Conservation (phyloP, 164 flowering plant genomes). For the Cinnamomum micranthum region DNA sequence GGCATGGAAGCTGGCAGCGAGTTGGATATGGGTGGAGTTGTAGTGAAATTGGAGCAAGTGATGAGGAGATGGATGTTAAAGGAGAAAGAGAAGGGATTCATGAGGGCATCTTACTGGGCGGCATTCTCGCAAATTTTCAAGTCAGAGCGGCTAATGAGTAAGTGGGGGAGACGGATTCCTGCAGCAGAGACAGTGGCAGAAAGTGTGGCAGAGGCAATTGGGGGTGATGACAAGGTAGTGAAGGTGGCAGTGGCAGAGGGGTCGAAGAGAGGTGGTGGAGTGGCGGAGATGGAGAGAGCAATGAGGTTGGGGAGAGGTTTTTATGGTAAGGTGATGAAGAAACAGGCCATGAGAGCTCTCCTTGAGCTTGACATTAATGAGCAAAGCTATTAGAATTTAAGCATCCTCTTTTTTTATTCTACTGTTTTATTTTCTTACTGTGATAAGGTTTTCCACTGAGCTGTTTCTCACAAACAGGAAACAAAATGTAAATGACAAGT, state of each 20-base stretch:
- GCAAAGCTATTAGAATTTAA: slow-evolving; percentile 11
- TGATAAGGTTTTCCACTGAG: background rate
- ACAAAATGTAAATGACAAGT: background rate
- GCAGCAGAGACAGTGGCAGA: slow-evolving; percentile 45
- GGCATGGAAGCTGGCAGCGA: slow-evolving; percentile 37
- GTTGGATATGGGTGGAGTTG: slow-evolving; percentile 41
- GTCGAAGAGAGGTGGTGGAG: background rate
- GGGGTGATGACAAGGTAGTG: slow-evolving; percentile 69
- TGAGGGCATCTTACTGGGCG: slow-evolving; percentile 76
- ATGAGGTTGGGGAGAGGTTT: slow-evolving; percentile 64
- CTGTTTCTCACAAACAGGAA: background rate
- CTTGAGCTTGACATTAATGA: slow-evolving; percentile 36
- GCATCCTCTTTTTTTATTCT: background rate
- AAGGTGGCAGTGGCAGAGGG: slow-evolving; percentile 32
- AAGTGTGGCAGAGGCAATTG: slow-evolving; percentile 57
- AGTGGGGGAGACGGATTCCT: slow-evolving; percentile 75
- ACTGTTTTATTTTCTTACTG: background rate
- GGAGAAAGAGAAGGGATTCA: slow-evolving; percentile 57
- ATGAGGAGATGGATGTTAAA: slow-evolving; percentile 60
- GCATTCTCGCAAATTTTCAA: slow-evolving; percentile 38
- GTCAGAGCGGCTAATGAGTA: slow-evolving; percentile 54
- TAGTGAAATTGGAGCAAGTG: slow-evolving; percentile 57
- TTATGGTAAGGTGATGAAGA: slow-evolving; percentile 73
- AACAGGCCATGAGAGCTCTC: slow-evolving; percentile 64
- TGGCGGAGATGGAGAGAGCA: slow-evolving; percentile 51